Evolutionary conservation across 768 basidiomycete genomes (phyloP).

Genomic region (Lactifluus subvellereus): DNA sequence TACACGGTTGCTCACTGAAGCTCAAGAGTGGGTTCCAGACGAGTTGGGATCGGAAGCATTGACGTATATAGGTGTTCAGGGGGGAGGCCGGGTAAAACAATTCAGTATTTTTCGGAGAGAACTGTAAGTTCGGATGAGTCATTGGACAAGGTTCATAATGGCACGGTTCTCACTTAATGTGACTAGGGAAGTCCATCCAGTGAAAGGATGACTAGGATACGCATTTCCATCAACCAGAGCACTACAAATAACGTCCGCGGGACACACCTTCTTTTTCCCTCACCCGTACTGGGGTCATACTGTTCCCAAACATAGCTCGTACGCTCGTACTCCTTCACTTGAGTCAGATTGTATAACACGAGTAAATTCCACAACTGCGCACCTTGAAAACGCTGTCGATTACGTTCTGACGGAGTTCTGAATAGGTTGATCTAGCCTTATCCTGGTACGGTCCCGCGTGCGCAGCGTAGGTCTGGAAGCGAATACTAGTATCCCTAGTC

Average conservation of each 20-base stretch:
- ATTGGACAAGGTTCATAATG: background rate
- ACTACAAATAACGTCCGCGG: background rate
- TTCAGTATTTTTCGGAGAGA: constrained; percentile 60
- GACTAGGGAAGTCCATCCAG: constrained; percentile 91
- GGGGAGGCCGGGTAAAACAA: too few relatives aligned
- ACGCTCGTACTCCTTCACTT: constrained; percentile 72
- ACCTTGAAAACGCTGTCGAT: constrained; percentile 78
- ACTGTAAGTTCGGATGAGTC: constrained; percentile 36
- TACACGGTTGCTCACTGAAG: too few relatives aligned
- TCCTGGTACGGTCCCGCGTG: constrained; percentile 77
- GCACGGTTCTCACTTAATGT: constrained; percentile 64
- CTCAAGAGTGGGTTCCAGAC: too few relatives aligned
- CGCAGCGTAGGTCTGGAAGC: constrained; percentile 63
- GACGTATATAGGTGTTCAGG: too few relatives aligned
- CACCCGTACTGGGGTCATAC: constrained; percentile 78
- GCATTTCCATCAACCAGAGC: constrained; percentile 9
- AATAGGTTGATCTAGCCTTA: constrained; percentile 73
- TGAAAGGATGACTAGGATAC: constrained; percentile 79
- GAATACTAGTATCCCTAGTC: background rate
- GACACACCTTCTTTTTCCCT: constrained; percentile 75
- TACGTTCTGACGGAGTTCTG: constrained; percentile 72
- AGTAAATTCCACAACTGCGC: constrained; percentile 18
- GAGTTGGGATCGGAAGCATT: too few relatives aligned
- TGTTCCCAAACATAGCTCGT: constrained; percentile 99
- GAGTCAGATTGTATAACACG: background rate